These are phyloP conservation scores for Bretziella fagacearum DNA, from an alignment of 2,329 filamentous ascomycete species.

Conservation along the genomic window DNA sequence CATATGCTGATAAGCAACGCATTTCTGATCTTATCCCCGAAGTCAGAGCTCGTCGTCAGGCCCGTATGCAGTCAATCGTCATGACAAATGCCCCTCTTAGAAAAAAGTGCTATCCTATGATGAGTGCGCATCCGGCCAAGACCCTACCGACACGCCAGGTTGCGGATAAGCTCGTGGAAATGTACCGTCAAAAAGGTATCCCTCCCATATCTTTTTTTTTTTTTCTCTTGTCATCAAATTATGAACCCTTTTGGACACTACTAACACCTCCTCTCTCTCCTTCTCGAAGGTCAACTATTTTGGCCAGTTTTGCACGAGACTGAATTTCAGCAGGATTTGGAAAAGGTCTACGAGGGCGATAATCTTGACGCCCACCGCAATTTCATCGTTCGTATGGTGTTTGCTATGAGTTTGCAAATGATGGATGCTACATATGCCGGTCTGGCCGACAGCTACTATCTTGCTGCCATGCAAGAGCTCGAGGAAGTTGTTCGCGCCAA, in stretches of 20 bases:
- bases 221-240: not conserved
- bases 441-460: conserved; percentile 84
- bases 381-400: conserved; percentile 77
- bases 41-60: conserved; percentile 38
- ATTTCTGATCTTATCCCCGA: conserved; percentile 87
- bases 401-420: conserved; percentile 90
- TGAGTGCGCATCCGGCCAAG: conserved; percentile 67
- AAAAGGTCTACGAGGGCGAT: conserved; percentile 63
- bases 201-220: not conserved
- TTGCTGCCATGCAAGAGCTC: conserved; percentile 71
- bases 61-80: conserved; percentile 42
- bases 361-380: conserved; percentile 60
- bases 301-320: conserved; percentile 77
- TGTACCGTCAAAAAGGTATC: conserved; percentile 77
- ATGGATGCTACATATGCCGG: conserved; percentile 80
- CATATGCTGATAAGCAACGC: conserved; percentile 75
- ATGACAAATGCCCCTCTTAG: conserved; percentile 34
- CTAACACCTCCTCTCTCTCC: not conserved
- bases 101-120: conserved; percentile 81
- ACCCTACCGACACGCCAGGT: conserved; percentile 57
- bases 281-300: conserved; percentile 57
- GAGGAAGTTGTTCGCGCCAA: conserved; percentile 74
- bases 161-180: conserved; percentile 61
- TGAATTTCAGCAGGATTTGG: conserved; percentile 55
- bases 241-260: too few species aligned